Conservation (phyloP, 106 monocot species). For the Dioscorea zingiberensis region DNA sequence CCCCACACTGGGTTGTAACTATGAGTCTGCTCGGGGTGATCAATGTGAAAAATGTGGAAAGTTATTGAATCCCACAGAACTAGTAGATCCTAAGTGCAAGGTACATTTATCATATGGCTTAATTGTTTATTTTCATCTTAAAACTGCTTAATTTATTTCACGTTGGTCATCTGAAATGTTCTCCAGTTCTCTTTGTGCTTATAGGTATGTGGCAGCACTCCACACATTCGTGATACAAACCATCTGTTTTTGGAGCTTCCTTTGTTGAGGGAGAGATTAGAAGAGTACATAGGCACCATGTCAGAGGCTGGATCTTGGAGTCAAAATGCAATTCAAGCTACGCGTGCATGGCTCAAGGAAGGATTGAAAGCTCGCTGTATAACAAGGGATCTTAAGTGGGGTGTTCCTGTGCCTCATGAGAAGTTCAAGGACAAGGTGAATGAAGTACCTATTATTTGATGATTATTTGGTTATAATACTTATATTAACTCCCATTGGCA, state of each 20-base stretch:
- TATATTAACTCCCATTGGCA: no score
- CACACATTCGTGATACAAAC: slow-evolving; percentile 77
- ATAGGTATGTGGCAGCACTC: slow-evolving; percentile 71
- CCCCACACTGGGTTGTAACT: slow-evolving; percentile 63
- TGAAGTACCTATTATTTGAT: no score
- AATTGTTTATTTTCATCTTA: no score
- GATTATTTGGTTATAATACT: no score
- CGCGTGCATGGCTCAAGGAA: slow-evolving; percentile 93
- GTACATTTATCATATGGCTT: slow-evolving; percentile 21
- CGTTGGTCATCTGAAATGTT: no score
- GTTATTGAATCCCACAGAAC: slow-evolving; percentile 80
- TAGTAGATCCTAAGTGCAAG: slow-evolving; percentile 93
- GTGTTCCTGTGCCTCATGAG: slow-evolving; percentile 92
- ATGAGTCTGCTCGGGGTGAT: slow-evolving; percentile 83
- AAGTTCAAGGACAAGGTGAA: slow-evolving; percentile 94
- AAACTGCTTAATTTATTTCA: no score
- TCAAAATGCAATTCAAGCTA: slow-evolving; percentile 95
- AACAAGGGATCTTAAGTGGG: slow-evolving; percentile 98
- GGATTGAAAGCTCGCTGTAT: slow-evolving; percentile 87
- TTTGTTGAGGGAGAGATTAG: slow-evolving; percentile 52
- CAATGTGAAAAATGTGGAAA: slow-evolving; percentile 98
- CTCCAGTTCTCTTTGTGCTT: not conserved
- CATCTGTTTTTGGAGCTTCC: slow-evolving; percentile 94
- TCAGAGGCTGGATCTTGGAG: slow-evolving; percentile 76
- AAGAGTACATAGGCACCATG: slow-evolving; percentile 62